Base-by-base conservation (phyloP, 2,329 filamentous ascomycete genomes). In the Xylariaceae sp. region DNA sequence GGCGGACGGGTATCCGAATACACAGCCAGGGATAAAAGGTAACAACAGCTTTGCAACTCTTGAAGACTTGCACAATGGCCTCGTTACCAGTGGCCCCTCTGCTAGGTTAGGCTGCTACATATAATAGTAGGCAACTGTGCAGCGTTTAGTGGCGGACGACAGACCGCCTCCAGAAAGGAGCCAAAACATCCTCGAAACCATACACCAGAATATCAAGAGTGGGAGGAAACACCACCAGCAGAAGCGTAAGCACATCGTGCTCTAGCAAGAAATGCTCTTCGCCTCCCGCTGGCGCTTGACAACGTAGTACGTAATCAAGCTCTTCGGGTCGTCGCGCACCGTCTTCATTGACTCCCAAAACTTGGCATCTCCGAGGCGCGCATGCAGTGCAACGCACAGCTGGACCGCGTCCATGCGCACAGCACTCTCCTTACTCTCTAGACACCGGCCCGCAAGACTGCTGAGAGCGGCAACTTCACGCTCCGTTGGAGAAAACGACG, bases 221-320 rank as follows among this genome's bases (percentile, higher is more conserved):
- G 58, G 51, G 8, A 61, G 49, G 39, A 52, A 42, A 49, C 53
- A 54, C 54, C 56, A 57, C 54, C 55, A 62, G 55, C 51, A 55
- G 17, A 59, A 18, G 30, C 17, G 17, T 50, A 52, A 59, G 53
- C 55, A 64, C 62, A 50, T 49, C 45, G 8, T 52, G 45, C 55
- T 63, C 61, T 64, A 64, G 55, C 11, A 11, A 54, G 58, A 44
- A 37, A 49, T 60, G 55, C 53, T 61, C 34, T 62, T 64, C 17
- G 62, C 63, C 73, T 88, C 85, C 55, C 84, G 76, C 73, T 88
- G 84, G 71, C 80, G 79, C 78, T 87, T 87, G 47, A 89, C 88
- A 68, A 92, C 87, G 72, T 92, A 92, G 71, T 92, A 92, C 8
- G 88, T 92, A 67, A 92, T 86, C 62, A 92, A 73, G 66, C 87